Conservation (phyloP, 1,284 basidiomycete genomes). For the Moesziomyces antarcticus region DNA sequence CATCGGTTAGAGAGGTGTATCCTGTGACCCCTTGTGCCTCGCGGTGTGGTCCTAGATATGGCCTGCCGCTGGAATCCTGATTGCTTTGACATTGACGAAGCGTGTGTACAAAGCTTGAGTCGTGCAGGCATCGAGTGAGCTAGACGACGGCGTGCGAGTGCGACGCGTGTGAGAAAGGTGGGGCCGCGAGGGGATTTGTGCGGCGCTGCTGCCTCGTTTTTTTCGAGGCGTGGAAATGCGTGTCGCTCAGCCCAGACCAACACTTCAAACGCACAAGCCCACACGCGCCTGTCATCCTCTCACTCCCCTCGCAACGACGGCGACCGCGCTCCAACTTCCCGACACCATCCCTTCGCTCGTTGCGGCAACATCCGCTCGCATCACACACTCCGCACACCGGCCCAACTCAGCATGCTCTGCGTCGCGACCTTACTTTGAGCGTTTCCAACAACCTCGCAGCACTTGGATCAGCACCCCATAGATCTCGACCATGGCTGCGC, state of each 20-base stretch:
- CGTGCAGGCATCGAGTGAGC: too few species aligned
- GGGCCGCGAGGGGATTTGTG: not conserved
- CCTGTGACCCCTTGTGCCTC: not conserved
- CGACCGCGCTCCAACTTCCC: too few species aligned
- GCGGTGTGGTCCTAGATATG: constrained; percentile 2
- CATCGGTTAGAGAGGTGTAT: constrained; percentile 76
- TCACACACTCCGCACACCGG: too few species aligned
- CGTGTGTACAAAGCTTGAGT: too few species aligned
- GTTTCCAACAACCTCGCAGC: not conserved
- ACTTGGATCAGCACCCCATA: not conserved
- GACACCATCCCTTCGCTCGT: too few species aligned
- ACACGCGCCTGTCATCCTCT: too few species aligned
- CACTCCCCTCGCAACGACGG: too few species aligned
- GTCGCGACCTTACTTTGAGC: not conserved
- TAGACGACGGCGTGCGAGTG: not conserved
- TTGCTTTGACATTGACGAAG: not conserved
- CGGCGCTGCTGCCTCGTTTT: constrained; percentile 19
- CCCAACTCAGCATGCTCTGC: not conserved
- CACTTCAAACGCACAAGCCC: constrained; percentile 7
- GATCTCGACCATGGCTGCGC: constrained; percentile 12
- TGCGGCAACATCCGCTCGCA: not conserved
- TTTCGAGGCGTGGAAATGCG: not conserved
- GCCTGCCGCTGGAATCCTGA: not conserved
- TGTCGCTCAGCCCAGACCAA: constrained; percentile 29
- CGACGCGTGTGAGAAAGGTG: constrained; percentile 18